Conservation (phyloP, 768 basidiomycete genomes). For the Boletales sp. region DNA sequence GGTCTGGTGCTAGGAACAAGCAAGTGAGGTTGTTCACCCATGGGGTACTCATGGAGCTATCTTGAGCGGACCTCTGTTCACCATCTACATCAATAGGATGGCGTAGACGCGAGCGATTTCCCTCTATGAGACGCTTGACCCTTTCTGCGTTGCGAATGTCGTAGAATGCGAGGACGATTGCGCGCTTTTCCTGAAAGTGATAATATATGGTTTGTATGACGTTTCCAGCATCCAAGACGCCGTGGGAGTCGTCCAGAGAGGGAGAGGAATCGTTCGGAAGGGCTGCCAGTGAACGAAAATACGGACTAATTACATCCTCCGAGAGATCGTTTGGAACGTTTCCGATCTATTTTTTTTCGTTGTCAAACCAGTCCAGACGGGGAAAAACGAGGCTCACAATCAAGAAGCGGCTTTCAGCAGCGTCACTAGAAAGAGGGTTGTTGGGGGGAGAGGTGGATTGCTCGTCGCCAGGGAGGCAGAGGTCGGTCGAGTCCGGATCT, state of each 20-base stretch:
- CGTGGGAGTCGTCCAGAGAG: slow-evolving; percentile 6
- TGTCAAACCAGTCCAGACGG: slow-evolving; percentile 6
- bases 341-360: slow-evolving; percentile 31
- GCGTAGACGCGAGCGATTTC: slow-evolving; percentile 8
- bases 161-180: slow-evolving; percentile 58
- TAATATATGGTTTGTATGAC: slow-evolving; percentile 57
- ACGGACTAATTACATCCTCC: slow-evolving; percentile 27
- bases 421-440: slow-evolving; percentile 9
- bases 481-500: slow-evolving; percentile 31
- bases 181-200: slow-evolving; percentile 47
- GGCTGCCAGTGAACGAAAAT: slow-evolving; percentile 28
- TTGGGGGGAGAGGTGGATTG: slow-evolving; percentile 16
- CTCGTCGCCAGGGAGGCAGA: slow-evolving; percentile 16
- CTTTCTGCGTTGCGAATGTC: slow-evolving; percentile 53
- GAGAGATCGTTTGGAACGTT: slow-evolving; percentile 35
- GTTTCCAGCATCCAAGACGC: slow-evolving; percentile 13
- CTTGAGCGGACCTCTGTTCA: slow-evolving; percentile 4
- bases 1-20: slow-evolving; percentile 43
- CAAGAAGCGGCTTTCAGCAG: slow-evolving; percentile 30
- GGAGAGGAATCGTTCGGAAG: slow-evolving; percentile 7
- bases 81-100: slow-evolving; percentile 1
- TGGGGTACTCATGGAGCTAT: neutral
- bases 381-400: slow-evolving; percentile 17
- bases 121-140: slow-evolving; percentile 41
- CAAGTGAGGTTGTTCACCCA: slow-evolving; percentile 36